Percentiles rank a stretch among this genome's conserved stretches.
Conservation (phyloP, 257 asterid species). For the Osmanthus fragrans region DNA sequence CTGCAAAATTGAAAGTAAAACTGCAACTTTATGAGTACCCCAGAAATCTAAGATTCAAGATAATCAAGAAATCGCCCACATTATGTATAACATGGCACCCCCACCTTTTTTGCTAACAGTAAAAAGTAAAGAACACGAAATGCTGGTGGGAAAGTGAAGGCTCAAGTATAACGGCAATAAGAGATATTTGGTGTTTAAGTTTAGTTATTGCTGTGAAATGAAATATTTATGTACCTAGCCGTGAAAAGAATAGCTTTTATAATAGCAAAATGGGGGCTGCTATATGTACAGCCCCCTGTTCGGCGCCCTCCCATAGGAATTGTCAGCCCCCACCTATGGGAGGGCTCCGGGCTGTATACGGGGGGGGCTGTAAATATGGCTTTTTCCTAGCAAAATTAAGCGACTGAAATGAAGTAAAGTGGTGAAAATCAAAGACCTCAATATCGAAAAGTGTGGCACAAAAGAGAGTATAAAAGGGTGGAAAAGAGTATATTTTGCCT, state of each 20-base stretch:
- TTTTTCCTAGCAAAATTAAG: no score
- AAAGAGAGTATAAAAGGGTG: constrained; percentile 5
- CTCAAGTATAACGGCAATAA: constrained; percentile 21
- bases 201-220: constrained; percentile 23
- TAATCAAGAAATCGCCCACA: constrained; percentile 14
- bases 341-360: no score
- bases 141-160: constrained; percentile 17
- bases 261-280: no score
- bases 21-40: constrained; percentile 16
- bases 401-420: constrained; percentile 22
- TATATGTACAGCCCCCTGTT: no score
- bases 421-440: constrained; percentile 33
- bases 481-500: constrained; percentile 22
- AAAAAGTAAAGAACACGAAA: constrained; percentile 12
- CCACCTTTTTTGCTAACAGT: constrained; percentile 24
- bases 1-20: constrained; percentile 16
- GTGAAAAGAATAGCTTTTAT: background rate
- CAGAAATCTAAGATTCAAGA: constrained; percentile 20
- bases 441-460: constrained; percentile 24
- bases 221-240: constrained; percentile 16
- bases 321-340: no score
- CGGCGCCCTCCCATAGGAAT: no score
- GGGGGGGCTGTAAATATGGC: no score
- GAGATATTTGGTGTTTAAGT: constrained; percentile 7
- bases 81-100: constrained; percentile 19